Evolutionary conservation across 768 basidiomycete genomes (phyloP).

Genomic region (Nidularia sp.): DNA sequence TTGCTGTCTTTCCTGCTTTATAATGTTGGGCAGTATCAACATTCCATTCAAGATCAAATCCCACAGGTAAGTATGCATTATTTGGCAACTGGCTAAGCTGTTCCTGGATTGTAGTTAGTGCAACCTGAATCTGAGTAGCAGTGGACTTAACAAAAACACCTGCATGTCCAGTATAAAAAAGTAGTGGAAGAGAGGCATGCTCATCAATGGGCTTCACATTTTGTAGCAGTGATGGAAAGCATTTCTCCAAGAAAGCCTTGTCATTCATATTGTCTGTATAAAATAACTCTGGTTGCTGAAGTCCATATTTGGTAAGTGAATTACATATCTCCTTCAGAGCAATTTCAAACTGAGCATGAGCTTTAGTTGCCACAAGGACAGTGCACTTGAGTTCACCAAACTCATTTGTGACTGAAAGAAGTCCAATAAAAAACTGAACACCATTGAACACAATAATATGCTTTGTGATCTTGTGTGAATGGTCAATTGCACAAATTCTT

Average conservation of each 20-base stretch:
- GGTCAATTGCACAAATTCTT: slow-evolving; percentile 17
- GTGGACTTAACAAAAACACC: slow-evolving; percentile 2
- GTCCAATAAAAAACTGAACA: slow-evolving; percentile 15
- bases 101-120: background rate
- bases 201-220: slow-evolving; percentile 18
- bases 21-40: background rate
- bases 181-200: slow-evolving; percentile 10
- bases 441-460: slow-evolving; percentile 20
- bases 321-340: slow-evolving; percentile 9
- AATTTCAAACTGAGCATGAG: slow-evolving; percentile 17
- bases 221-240: slow-evolving; percentile 14
- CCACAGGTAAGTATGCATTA: background rate
- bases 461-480: slow-evolving; percentile 20
- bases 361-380: slow-evolving; percentile 21
- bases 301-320: slow-evolving; percentile 11
- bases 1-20: background rate
- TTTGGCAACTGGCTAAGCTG: background rate
- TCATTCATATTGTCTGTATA: slow-evolving; percentile 15
- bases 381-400: slow-evolving; percentile 12
- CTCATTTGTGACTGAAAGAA: slow-evolving; percentile 21
- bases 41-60: background rate
- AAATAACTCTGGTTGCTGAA: slow-evolving; percentile 3
- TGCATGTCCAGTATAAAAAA: slow-evolving; percentile 4
- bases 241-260: slow-evolving; percentile 12
- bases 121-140: background rate